Percentiles rank a stretch among this genome's conserved stretches.
These are phyloP conservation scores for Boehmeria nivea DNA, from an alignment of 306 rosid species.

Conservation along the genomic window DNA sequence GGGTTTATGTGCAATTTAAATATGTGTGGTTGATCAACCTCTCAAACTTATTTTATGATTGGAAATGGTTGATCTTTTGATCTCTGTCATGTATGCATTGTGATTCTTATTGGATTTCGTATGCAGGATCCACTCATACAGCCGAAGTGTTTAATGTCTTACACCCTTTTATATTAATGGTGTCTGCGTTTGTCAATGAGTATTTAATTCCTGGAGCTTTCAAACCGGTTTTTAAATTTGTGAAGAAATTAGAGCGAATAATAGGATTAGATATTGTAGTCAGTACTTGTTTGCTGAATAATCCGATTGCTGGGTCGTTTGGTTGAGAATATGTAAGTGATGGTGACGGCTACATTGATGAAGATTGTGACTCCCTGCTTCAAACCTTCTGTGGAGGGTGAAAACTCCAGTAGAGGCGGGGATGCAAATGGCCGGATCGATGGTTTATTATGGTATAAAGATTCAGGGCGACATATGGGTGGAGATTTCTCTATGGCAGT, in stretches of 20 bases:
- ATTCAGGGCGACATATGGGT: conserved; percentile 56
- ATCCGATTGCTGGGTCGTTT: conserved; percentile 50
- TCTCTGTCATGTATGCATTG: background rate
- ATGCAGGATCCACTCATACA: conserved; percentile 48
- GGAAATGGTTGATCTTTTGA: too few relatives aligned
- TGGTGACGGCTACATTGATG: conserved; percentile 69
- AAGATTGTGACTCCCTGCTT: conserved; percentile 73
- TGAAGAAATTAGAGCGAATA: conserved; percentile 37
- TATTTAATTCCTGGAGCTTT: conserved; percentile 52
- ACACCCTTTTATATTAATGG: conserved; percentile 45
- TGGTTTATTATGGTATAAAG: conserved; percentile 86
- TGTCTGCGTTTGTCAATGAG: conserved; percentile 46
- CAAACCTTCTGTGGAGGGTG: conserved; percentile 49
- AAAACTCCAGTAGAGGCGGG: conserved; percentile 47
- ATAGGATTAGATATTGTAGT: conserved; percentile 29
- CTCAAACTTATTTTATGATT: too few relatives aligned
- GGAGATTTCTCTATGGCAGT: conserved; percentile 99
- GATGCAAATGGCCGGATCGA: conserved; percentile 57
- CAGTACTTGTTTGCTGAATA: conserved; percentile 31
- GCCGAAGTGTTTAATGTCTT: conserved; percentile 38
- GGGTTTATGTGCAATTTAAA: too few relatives aligned
- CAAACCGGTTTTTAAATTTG: conserved; percentile 36
- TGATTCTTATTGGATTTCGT: conserved; percentile 26
- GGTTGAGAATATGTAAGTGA: conserved; percentile 83
- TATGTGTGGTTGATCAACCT: too few relatives aligned